phyloP scores from a whole-genome alignment of 306 rosid species.

The Morella rubra region DNA sequence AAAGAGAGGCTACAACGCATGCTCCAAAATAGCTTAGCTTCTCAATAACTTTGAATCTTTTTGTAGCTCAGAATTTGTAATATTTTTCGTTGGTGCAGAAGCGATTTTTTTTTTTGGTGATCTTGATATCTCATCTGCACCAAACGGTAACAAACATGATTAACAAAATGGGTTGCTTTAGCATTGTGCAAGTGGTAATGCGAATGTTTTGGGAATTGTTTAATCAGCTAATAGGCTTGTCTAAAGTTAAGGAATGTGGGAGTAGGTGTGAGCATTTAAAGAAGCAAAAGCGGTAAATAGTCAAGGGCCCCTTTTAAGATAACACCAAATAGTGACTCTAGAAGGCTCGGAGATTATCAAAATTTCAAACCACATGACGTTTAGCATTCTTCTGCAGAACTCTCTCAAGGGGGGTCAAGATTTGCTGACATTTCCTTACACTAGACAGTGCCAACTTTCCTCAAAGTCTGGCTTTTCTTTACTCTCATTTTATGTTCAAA shows the following conservation, averaged over 20 bases:
- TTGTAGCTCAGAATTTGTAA: too few species aligned
- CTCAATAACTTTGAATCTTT: too few species aligned
- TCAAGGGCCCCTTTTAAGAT: slow-evolving; percentile 1
- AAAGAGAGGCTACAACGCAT: too few species aligned
- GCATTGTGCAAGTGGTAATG: neutral
- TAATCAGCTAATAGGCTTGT: neutral
- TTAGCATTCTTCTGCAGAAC: neutral
- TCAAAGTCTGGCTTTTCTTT: too few species aligned
- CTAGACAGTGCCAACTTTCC: too few species aligned
- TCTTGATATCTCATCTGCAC: too few species aligned
- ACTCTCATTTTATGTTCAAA: too few species aligned
- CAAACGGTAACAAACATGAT: too few species aligned
- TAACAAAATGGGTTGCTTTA: neutral
- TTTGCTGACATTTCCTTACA: slow-evolving; percentile 19
- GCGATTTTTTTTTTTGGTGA: too few species aligned
- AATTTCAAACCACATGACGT: too few species aligned
- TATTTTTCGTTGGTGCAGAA: too few species aligned
- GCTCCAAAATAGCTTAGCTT: too few species aligned
- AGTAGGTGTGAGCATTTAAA: slow-evolving; percentile 16
- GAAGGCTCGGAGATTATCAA: neutral
- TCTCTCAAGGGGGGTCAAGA: slow-evolving; percentile 28
- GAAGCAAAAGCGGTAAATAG: neutral
- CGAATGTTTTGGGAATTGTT: slow-evolving; percentile 12
- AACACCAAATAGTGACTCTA: slow-evolving; percentile 1
- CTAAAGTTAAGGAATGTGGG: slow-evolving; percentile 18